Evolutionary conservation across 2,329 filamentous ascomycete genomes (phyloP).

Genomic region (Ceratocystis diversiconidia): DNA sequence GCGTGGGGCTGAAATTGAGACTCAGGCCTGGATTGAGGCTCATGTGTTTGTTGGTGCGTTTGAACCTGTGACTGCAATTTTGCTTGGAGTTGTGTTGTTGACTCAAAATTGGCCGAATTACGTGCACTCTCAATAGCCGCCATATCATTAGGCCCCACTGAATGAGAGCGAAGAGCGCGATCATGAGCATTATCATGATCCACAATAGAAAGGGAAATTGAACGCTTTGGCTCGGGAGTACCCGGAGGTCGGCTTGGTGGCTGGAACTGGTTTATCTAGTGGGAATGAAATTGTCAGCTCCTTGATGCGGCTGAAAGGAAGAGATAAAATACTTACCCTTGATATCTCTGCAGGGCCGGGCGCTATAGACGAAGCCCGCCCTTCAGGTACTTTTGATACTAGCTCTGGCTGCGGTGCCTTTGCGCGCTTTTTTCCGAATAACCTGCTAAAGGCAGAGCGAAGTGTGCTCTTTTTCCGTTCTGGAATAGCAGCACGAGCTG

Average conservation of each 20-base stretch:
- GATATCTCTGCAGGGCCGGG: not conserved
- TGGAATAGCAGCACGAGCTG: constrained; percentile 23
- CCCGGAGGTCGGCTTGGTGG: not conserved
- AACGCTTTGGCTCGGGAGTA: constrained; percentile 34
- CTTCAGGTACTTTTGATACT: constrained; percentile 18
- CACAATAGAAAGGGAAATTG: constrained; percentile 44
- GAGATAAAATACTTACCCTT: not conserved
- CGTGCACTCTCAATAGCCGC: constrained; percentile 39
- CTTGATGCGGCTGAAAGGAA: not conserved
- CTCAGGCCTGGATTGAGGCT: not conserved
- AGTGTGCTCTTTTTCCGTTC: constrained; percentile 45
- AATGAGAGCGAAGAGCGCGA: constrained; percentile 46
- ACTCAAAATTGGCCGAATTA: constrained; percentile 38
- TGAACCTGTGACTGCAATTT: constrained; percentile 1
- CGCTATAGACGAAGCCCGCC: not conserved
- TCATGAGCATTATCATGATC: constrained; percentile 49
- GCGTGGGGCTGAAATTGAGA: not conserved
- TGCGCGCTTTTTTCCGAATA: constrained; percentile 45
- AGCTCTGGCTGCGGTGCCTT: constrained; percentile 22
- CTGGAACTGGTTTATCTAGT: not conserved
- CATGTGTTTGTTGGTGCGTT: constrained; percentile 16
- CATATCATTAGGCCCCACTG: constrained; percentile 42
- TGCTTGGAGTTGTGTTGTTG: constrained; percentile 1
- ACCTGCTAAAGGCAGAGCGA: constrained; percentile 39
- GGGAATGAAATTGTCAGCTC: not conserved